Evolutionary conservation across 352 stramenopile species (phyloP), one percentile per base, ranked within the genome.

Genomic region (Globisporangium takayamanum): DNA sequence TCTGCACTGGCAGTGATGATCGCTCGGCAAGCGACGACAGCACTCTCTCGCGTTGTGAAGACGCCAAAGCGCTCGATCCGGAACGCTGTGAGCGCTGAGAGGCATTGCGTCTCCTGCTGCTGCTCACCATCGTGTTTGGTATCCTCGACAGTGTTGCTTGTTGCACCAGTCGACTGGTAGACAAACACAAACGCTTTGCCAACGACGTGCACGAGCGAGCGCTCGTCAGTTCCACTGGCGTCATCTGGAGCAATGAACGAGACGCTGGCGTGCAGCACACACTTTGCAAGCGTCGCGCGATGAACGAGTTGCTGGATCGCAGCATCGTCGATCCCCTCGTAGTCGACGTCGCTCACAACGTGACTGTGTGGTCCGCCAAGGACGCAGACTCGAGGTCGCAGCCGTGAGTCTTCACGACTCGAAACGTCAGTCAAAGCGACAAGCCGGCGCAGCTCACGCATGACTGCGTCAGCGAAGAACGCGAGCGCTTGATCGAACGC

Each of bases 111-210:
- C 15, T 26, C 18, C 47, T 42, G 53, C 50, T 45, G n/a, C 2
- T 12, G 5, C 5, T 39, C 20, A 15, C 6, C 28, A 20, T 37
- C 15, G 28, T 28, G 50, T 28, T 26, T 7, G 16, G 16, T 12
- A 10, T 44, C 50, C 22, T 16, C 20, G 18, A 6, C 2, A n/a
- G 8, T 59, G n/a, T 14, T 22, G 44, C n/a, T 49, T 10, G 18
- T 18, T 49, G 44, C 44, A 36, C 6, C 63, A 5, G 63, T 69
- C 16, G 65, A 59, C 26, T 62, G 42, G 47, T 73, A 33, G 22
- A 78, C 69, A 59, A 84, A 78, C 16, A 61, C 22, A 30, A 80
- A 86, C 20, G 41, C 54, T 55, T 84, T 84, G 1, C 53, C 70
- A 5, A 78, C 56, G 8, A 68, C 53, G 20, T 61, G 62, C 30